These are phyloP conservation scores for Cyclostephanos tholiformis DNA, from an alignment of 108 stramenopile species.

Conservation along the genomic window DNA sequence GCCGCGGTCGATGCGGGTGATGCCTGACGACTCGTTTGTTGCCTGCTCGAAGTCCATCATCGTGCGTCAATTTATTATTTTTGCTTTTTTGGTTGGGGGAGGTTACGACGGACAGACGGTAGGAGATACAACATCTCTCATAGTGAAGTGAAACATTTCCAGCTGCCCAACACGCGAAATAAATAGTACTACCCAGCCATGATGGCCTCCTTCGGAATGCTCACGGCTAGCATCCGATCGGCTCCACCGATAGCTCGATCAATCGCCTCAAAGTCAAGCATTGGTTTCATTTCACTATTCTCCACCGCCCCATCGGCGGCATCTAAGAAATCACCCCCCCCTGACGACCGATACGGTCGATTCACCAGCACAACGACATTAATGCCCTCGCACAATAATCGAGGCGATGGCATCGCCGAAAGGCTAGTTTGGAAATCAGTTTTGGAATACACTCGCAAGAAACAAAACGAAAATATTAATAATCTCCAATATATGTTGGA, in stretches of 20 bases:
- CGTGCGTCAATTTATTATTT: not conserved
- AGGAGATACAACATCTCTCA: too few species aligned
- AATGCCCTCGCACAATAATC: not conserved
- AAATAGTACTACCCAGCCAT: too few species aligned
- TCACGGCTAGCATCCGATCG: slow-evolving; percentile 4
- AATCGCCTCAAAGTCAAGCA: slow-evolving; percentile 1
- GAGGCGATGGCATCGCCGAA: not conserved
- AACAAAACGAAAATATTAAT: slow-evolving; percentile 27
- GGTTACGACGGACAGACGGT: not conserved
- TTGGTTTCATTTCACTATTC: slow-evolving; percentile 17
- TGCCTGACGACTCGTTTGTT: not conserved
- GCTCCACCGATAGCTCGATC: slow-evolving; percentile 4
- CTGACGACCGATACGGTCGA: slow-evolving; percentile 7
- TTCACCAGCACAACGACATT: slow-evolving; percentile 17
- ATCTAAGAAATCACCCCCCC: slow-evolving; percentile 17
- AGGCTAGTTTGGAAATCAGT: slow-evolving; percentile 20
- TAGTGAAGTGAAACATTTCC: too few species aligned
- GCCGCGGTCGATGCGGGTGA: slow-evolving; percentile 17
- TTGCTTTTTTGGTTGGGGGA: not conserved
- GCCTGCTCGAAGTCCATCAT: slow-evolving; percentile 12
- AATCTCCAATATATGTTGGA: slow-evolving; percentile 45
- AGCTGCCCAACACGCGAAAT: too few species aligned
- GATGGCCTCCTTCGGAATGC: slow-evolving; percentile 17
- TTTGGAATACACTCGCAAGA: slow-evolving; percentile 24
- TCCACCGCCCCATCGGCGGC: slow-evolving; percentile 24